Evolutionary conservation across 2,329 filamentous ascomycete genomes (phyloP), one percentile per base, ranked within the genome.

Genomic region (Cladobotryum protrusum): DNA sequence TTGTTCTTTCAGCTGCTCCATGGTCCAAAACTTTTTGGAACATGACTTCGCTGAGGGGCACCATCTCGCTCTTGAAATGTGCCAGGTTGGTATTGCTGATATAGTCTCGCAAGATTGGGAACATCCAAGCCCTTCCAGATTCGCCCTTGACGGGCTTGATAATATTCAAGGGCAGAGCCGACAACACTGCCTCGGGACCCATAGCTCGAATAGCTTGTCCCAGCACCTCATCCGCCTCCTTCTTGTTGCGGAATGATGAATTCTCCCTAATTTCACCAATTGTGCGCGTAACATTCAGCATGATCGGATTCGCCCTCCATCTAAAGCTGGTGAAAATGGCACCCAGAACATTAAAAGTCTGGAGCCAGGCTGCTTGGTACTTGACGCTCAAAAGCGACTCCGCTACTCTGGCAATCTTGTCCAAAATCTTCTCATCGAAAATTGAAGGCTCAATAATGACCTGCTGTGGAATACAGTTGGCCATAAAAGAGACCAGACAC

Each of bases 311-410:
- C 2, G 91, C 83, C 52, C 84, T 84, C 92, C 92, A 97, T 59
- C 86, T 82, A 52, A 96, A 73, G 2, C 85, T 79, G 60, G 95
- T 89, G 57, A 96, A 96, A 73, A 96, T 87, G 48, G 89, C 87
- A 7, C 83, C 83, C 34, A 96, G 76, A 7, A 96, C 87, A 58
- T 84, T 89, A 72, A 97, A 97, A 1, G 95, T 90, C 65, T 99
- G 91, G 70, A 87, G 83, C 89, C 92, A 96, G 3, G 93, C 93
- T 20, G 86, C 83, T 70, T 97, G 93, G 63, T 91, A 99, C 63
- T 93, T 93, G 36, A 97, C 83, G 46, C 83, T 91, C 42, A 99
- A 76, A 7, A 97, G 75, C 35, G 85, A 81, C 54, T 85, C 84
- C 0, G 87, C 83, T 3, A 78, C 77, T 63, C 81, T 86, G 12